These are phyloP conservation scores for Tuber aestivum DNA, from an alignment of 495 filamentous ascomycete genomes.

Conservation along the genomic window DNA sequence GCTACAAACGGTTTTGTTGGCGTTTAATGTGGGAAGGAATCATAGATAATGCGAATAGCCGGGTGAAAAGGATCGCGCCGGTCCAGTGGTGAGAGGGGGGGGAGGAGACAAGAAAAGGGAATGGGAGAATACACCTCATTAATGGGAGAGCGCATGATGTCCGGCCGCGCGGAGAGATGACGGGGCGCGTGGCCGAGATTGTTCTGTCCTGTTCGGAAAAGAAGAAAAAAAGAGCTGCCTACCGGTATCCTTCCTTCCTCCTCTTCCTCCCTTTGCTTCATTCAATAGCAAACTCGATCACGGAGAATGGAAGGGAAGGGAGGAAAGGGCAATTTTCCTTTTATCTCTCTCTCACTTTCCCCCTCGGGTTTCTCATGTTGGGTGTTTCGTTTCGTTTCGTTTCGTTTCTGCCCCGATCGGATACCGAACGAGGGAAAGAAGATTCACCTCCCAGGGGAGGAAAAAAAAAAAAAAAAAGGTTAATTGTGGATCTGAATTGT, in stretches of 20 bases:
- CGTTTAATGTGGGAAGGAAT: background rate
- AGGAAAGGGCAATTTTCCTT: background rate
- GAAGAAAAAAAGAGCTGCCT: no score
- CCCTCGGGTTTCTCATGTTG: background rate
- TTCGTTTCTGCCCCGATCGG: background rate
- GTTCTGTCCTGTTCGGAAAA: background rate
- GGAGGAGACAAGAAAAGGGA: background rate
- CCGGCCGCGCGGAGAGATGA: slow-evolving; percentile 1
- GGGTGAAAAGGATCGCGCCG: slow-evolving; percentile 2
- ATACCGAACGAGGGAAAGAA: background rate
- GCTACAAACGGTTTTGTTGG: background rate
- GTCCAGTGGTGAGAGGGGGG: background rate
- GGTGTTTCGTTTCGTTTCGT: background rate
- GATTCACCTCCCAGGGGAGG: background rate
- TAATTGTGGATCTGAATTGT: slow-evolving; percentile 2
- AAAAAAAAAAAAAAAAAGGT: background rate
- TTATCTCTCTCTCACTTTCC: background rate
- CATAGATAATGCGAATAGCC: background rate
- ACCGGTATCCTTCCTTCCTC: background rate
- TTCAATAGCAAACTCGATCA: background rate
- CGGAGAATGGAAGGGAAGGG: background rate
- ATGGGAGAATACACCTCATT: background rate
- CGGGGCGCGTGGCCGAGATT: slow-evolving; percentile 1
- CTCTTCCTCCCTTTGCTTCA: no score
- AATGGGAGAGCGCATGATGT: background rate